Evolutionary conservation across 352 stramenopile genomes (phyloP), one percentile per base, ranked within the genome.

Genomic region (Pythium utonaiense): DNA sequence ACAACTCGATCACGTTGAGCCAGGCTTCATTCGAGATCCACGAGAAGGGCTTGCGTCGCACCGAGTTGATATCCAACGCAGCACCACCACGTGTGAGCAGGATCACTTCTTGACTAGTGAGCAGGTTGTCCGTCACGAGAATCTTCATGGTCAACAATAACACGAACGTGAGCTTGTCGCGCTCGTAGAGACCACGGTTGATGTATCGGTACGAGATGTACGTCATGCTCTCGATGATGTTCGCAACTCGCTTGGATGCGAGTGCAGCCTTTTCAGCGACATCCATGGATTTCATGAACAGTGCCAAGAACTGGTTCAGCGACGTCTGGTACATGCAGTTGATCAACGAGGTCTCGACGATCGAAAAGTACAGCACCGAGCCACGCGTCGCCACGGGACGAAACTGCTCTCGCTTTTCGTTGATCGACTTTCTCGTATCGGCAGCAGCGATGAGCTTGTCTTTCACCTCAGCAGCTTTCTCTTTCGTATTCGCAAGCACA

Each of bases 301-400:
- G 71, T 56, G 91, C 84, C 33, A 99, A 66, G 73, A 99, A 99
- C 78, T 99, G 96, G 59, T 95, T 96, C 36, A 99, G 72, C 10
- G 93, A 98, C 31, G 97, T 99, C 80, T 99, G 97, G 80, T 99
- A 99, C 97, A 99, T 99, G 61, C 95, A 97, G 73, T 99, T 99
- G 45, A 99, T 96, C 45, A 98, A 67, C 53, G 91, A 98, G 58
- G 98, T 98, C 72, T 99, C 97, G 24, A 99, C 97, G 59, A 99
- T 98, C 4, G 91, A 97, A 68, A 99, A 99, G 64, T 99, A 99
- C 0, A 99, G 74, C 21, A 99, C 95, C 8, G 95, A 98, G 57
- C 96, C 97, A 30, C 97, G 86, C 12, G 93, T 98, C n/a, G 97
- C 97, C 7, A 99, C 96, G 3, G 96, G 94, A 19, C 96, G 88